Conservation (phyloP, 345 rosid genomes). For the Luvunga scandens region DNA sequence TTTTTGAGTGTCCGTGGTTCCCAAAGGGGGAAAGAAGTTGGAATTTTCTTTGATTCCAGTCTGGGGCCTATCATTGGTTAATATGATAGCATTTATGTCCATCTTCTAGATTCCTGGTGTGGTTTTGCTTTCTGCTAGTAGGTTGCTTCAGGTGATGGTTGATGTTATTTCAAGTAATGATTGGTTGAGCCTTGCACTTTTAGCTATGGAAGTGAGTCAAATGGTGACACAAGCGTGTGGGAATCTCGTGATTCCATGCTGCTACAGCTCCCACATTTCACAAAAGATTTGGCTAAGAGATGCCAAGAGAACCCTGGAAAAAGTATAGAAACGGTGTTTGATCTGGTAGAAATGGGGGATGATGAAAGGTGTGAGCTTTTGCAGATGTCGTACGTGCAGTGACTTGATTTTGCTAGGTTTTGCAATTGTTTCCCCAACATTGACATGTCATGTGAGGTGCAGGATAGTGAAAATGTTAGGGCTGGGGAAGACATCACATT, state of each 20-base stretch:
- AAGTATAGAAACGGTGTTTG: slow-evolving; percentile 74
- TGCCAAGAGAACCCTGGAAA: slow-evolving; percentile 83
- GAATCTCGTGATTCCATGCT: slow-evolving; percentile 94
- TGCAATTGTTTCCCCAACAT: slow-evolving; percentile 89
- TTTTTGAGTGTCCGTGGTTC: background rate
- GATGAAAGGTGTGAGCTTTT: slow-evolving; percentile 74
- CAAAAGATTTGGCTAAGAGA: slow-evolving; percentile 72
- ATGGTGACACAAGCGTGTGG: slow-evolving; percentile 98
- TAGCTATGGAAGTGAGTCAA: slow-evolving; percentile 92
- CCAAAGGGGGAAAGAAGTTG: background rate
- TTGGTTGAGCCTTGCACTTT: slow-evolving; percentile 84
- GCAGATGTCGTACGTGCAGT: slow-evolving; percentile 59
- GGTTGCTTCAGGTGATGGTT: slow-evolving; percentile 87
- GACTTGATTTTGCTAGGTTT: slow-evolving; percentile 77
- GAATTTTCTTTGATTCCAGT: background rate
- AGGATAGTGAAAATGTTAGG: slow-evolving; percentile 48
- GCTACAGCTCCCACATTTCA: slow-evolving; percentile 88
- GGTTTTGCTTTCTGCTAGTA: slow-evolving; percentile 44
- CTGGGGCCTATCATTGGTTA: background rate
- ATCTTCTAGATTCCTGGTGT: background rate
- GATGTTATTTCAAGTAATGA: slow-evolving; percentile 91
- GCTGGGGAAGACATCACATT: slow-evolving; percentile 59
- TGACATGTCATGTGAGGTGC: slow-evolving; percentile 64
- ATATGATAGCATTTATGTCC: background rate
- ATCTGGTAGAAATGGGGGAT: slow-evolving; percentile 91